A percentile compares a stretch with the other conserved stretches of the same genome.
Conservation (phyloP, 2,329 filamentous ascomycete genomes). For the Colletotrichum siamense region DNA sequence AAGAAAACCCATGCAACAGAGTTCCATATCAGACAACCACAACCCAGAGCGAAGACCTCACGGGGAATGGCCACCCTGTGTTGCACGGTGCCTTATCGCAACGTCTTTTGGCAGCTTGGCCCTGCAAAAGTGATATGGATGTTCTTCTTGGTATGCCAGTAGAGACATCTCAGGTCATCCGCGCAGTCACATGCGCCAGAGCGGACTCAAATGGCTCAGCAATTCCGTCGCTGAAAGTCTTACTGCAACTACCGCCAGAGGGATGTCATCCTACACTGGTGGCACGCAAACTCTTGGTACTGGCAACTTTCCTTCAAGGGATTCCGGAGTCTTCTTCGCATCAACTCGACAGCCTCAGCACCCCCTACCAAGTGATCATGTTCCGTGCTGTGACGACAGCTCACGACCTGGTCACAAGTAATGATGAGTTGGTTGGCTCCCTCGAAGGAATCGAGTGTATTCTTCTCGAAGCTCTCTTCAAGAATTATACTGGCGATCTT, state of each 20-base stretch:
- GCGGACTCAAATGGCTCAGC: neutral
- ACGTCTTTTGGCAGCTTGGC: neutral
- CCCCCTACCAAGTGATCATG: slow-evolving; percentile 29
- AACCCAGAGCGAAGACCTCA: neutral
- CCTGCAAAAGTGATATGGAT: neutral
- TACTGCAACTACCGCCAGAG: neutral
- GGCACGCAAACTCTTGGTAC: slow-evolving; percentile 43
- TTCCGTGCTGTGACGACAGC: slow-evolving; percentile 31
- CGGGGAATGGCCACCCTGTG: neutral
- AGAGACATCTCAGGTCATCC: neutral
- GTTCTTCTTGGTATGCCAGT: neutral
- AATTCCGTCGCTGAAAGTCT: neutral
- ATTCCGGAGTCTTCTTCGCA: neutral
- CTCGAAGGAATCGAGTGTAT: slow-evolving; percentile 56
- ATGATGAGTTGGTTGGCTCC: slow-evolving; percentile 49
- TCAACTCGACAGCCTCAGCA: slow-evolving; percentile 19
- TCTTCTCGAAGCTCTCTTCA: slow-evolving; percentile 52
- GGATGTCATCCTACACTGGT: slow-evolving; percentile 39
- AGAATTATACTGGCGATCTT: slow-evolving; percentile 52
- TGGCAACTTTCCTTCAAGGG: slow-evolving; percentile 41
- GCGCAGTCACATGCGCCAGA: neutral
- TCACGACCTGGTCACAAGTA: slow-evolving; percentile 43
- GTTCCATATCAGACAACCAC: neutral
- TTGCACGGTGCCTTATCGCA: neutral
- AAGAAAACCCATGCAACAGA: neutral